phyloP scores from a whole-genome alignment of 176 grass and related monocot species.

The Paspalum vaginatum region DNA sequence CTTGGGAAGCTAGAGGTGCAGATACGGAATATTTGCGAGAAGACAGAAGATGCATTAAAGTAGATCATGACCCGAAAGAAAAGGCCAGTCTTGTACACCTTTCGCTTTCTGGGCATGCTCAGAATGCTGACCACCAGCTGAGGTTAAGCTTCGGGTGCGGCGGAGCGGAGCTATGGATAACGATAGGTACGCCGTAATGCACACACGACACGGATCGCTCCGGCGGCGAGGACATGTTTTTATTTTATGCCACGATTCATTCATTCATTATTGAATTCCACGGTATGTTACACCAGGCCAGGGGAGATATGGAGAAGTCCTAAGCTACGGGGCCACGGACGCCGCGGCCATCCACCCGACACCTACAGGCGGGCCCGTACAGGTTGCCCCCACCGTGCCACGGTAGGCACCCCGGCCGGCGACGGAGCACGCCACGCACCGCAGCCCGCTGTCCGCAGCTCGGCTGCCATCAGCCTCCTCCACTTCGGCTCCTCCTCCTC shows the following conservation, averaged over 20 bases:
- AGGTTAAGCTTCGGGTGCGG: neutral
- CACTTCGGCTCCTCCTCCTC: neutral
- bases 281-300: slow-evolving; percentile 45
- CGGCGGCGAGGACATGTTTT: neutral
- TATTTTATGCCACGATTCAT: slow-evolving; percentile 9
- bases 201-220: slow-evolving; percentile 4
- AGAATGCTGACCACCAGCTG: neutral
- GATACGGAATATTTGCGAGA: neutral
- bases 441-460: neutral
- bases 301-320: slow-evolving; percentile 35
- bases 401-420: neutral
- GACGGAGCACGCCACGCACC: neutral
- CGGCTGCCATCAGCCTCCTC: neutral
- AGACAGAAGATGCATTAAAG: neutral
- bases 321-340: slow-evolving; percentile 32
- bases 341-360: slow-evolving; percentile 2
- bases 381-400: slow-evolving; percentile 22
- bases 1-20: neutral
- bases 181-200: too few relatives aligned
- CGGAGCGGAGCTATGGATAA: too few relatives aligned
- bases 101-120: slow-evolving; percentile 4
- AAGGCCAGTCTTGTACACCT: neutral
- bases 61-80: neutral
- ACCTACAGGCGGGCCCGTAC: slow-evolving; percentile 27
- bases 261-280: slow-evolving; percentile 51